These are phyloP conservation scores for Friedmanniomyces simplex DNA, from an alignment of 495 filamentous ascomycete genomes.

Conservation along the genomic window DNA sequence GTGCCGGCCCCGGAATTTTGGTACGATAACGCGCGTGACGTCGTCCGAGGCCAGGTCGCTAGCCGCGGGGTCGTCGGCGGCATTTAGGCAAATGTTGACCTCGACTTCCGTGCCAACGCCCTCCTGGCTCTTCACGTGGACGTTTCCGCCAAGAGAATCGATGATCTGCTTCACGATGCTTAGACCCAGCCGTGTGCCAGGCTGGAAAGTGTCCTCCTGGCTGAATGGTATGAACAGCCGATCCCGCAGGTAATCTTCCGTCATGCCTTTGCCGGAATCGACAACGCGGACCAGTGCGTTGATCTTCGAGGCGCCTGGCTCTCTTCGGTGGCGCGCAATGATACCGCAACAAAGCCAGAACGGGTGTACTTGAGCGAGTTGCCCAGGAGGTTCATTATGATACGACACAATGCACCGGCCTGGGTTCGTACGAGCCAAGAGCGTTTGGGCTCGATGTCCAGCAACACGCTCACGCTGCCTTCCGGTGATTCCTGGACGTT, in stretches of 20 bases:
- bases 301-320: background rate
- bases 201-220: conserved; percentile 25
- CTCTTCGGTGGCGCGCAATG: conserved; percentile 21
- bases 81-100: too few species aligned
- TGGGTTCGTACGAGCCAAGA: conserved; percentile 5
- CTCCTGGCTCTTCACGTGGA: conserved; percentile 19
- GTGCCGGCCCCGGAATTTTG: background rate
- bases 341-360: conserved; percentile 9
- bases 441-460: background rate
- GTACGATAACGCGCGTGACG: background rate
- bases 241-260: conserved; percentile 19
- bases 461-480: conserved; percentile 4
- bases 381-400: conserved; percentile 29
- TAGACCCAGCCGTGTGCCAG: conserved; percentile 30
- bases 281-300: conserved; percentile 18
- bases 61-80: too few species aligned
- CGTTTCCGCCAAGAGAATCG: conserved; percentile 19
- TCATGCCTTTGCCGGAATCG: conserved; percentile 30
- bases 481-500: background rate
- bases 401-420: conserved; percentile 12
- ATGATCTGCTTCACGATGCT: conserved; percentile 26
- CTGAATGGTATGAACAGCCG: conserved; percentile 26
- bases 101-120: conserved; percentile 21
- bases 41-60: background rate
- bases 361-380: conserved; percentile 32